Evolutionary conservation across 306 rosid species (phyloP).

Genomic region (Macrotyloma uniflorum): DNA sequence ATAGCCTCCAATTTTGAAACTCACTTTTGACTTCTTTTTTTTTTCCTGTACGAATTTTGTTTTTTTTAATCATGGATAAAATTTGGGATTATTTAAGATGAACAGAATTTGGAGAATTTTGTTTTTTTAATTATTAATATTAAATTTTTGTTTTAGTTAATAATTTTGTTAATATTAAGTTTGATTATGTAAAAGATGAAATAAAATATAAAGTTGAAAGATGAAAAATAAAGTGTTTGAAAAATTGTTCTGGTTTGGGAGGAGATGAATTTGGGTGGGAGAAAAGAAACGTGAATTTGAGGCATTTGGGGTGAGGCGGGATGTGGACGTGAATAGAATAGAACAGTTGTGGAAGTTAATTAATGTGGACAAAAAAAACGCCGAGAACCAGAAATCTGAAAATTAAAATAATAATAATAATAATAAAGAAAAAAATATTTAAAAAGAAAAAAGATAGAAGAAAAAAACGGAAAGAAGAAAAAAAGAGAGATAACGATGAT

Average conservation of each 20-base stretch:
- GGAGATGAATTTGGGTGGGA: too few relatives aligned
- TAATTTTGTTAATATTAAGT: too few relatives aligned
- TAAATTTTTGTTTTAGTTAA: too few relatives aligned
- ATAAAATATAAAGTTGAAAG: too few relatives aligned
- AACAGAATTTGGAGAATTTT: background rate
- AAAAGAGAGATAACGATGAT: conserved; percentile 68
- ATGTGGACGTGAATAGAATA: conserved; percentile 22
- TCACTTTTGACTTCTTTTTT: background rate
- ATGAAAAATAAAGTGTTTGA: too few relatives aligned
- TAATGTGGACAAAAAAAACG: conserved; percentile 28
- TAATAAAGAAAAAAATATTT: background rate
- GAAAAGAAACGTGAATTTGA: background rate
- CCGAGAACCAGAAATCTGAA: conserved; percentile 28
- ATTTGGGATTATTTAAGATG: background rate
- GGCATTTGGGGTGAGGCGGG: background rate
- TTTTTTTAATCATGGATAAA: too few relatives aligned
- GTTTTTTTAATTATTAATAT: background rate
- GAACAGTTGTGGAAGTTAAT: conserved; percentile 48
- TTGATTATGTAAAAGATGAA: too few relatives aligned
- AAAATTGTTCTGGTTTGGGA: too few relatives aligned
- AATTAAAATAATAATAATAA: background rate
- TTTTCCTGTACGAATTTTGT: background rate
- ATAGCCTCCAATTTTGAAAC: conserved; percentile 31
- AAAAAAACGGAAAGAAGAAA: background rate
- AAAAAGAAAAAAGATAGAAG: conserved; percentile 7